Conservation (phyloP, 169 alveolate species). For the Plasmodium knowlesi region DNA sequence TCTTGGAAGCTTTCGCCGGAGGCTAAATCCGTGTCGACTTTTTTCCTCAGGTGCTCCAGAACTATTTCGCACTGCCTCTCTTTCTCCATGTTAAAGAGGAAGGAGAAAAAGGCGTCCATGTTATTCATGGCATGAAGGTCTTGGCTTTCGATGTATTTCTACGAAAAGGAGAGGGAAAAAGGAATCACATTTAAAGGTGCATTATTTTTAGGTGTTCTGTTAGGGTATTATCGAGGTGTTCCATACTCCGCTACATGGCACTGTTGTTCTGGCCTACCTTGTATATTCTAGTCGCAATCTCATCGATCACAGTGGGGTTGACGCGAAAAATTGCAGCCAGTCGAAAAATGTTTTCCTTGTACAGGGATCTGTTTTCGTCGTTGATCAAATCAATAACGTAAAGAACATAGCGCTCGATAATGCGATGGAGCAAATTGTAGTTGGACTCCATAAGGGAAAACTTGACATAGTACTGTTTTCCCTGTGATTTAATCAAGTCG, state of each 20-base stretch:
- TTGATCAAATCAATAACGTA: constrained; percentile 52
- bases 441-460: constrained; percentile 43
- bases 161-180: background rate
- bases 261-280: constrained; percentile 6
- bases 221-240: background rate
- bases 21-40: background rate
- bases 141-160: constrained; percentile 52
- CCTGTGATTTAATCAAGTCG: constrained; percentile 23
- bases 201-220: too few relatives aligned
- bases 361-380: constrained; percentile 12
- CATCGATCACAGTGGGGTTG: background rate
- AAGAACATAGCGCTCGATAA: constrained; percentile 58
- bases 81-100: constrained; percentile 47
- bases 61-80: constrained; percentile 40
- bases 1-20: constrained; percentile 31
- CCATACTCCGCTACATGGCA: background rate
- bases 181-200: background rate
- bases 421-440: constrained; percentile 13
- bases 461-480: constrained; percentile 16
- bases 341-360: constrained; percentile 39
- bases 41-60: constrained; percentile 7
- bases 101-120: constrained; percentile 48
- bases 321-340: constrained; percentile 18
- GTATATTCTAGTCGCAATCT: constrained; percentile 42
- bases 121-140: constrained; percentile 37